Base-by-base conservation (phyloP, 371 early-diverging fungal genomes). In the Mortierella sp. region DNA sequence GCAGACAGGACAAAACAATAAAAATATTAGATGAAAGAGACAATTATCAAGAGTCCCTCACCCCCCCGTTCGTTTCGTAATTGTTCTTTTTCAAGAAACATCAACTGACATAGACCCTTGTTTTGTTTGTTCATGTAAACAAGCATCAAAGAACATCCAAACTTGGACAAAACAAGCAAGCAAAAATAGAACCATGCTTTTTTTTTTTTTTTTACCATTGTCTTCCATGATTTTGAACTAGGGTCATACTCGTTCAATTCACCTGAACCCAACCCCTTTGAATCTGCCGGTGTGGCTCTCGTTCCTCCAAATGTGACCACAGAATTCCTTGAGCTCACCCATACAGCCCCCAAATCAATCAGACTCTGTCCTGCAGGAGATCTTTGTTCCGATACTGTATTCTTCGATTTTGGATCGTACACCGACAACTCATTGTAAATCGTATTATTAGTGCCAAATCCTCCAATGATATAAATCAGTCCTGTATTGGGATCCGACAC, bases 221-320 rank as follows among this genome's bases (percentile, higher is more conserved):
- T 70, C 22, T 58, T 68, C 77, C 77, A 76, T 4, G 31, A 12
- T 42, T 68, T 67, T 10, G 55, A 19, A 13, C 28, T 17, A 1
- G 64, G 61, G 35, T 76, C 68, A 28, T 76, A 76, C 31, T 71
- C 72, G 32, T 56, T 58, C 40, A 76, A 10, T 17, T 54, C 58
- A 9, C 29, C 53, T 5, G 37, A 4, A 1, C 49, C 58, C 5
- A 75, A 6, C 1, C 61, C 75, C 17, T 59, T 28, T 1, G 61
- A 19, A 0, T 9, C 53, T 1, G 61, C 45, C 7, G 65, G 75
- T 17, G 66, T 62, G 10, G 63, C 72, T 54, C 56, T 67, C 37
- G 77, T 49, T 6, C 77, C 77, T 12, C 77, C 77, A 67, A 76
- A 71, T 3, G 71, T 64, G 43, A 76, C 13, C 34, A 76, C 60